A percentile compares a stretch with the other conserved stretches of the same genome.
These are phyloP conservation scores for Candida smagusa DNA, from an alignment of 1,139 yeast species.

Conservation along the genomic window DNA sequence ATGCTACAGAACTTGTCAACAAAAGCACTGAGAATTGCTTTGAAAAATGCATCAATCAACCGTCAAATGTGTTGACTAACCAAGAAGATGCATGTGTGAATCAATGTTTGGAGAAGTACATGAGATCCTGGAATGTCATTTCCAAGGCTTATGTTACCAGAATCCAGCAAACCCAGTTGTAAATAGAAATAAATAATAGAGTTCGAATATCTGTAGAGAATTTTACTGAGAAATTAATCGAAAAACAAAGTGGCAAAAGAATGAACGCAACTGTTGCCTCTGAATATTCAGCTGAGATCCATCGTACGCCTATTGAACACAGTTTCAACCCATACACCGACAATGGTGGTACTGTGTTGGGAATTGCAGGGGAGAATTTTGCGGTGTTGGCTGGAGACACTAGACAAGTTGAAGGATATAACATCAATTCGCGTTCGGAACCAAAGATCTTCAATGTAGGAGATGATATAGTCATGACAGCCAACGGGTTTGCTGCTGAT, in stretches of 20 bases:
- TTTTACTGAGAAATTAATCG: background rate
- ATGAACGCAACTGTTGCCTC: slow-evolving; percentile 50
- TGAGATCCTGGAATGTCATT: slow-evolving; percentile 86
- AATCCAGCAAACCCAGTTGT: slow-evolving; percentile 42
- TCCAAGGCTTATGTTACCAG: slow-evolving; percentile 74
- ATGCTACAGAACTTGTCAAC: slow-evolving; percentile 83
- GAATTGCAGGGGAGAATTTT: slow-evolving; percentile 96
- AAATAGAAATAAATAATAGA: background rate
- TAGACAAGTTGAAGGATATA: slow-evolving; percentile 90
- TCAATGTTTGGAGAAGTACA: slow-evolving; percentile 81
- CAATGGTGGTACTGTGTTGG: slow-evolving; percentile 96
- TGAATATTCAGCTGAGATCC: slow-evolving; percentile 54
- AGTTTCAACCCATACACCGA: slow-evolving; percentile 94
- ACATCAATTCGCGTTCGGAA: slow-evolving; percentile 89
- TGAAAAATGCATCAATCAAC: slow-evolving; percentile 64
- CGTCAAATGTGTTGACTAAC: slow-evolving; percentile 40
- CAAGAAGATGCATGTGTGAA: slow-evolving; percentile 53
- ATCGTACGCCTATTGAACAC: slow-evolving; percentile 77
- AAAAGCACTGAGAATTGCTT: slow-evolving; percentile 89
- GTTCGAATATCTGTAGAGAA: background rate
- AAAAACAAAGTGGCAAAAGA: background rate
- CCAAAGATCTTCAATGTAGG: slow-evolving; percentile 90
- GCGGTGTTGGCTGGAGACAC: slow-evolving; percentile 98
- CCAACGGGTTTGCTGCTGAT: slow-evolving; percentile 97
- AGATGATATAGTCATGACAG: slow-evolving; percentile 81